Evolutionary conservation across 164 flowering plant species (phyloP).

Genomic region (Malania oleifera): DNA sequence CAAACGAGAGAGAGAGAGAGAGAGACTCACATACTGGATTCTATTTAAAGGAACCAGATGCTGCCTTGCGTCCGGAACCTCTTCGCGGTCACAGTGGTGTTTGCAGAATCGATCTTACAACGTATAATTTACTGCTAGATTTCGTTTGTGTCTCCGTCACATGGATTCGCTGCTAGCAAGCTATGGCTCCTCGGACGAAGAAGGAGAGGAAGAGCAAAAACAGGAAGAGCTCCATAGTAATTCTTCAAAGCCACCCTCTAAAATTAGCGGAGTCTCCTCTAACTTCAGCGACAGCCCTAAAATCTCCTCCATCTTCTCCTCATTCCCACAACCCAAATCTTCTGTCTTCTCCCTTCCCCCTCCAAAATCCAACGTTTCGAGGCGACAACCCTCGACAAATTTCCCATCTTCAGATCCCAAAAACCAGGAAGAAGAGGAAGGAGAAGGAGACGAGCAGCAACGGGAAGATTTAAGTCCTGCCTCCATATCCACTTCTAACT

Average conservation of each 20-base stretch:
- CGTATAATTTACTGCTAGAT: too few species aligned
- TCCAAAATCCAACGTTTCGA: slow-evolving; percentile 25
- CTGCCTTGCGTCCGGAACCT: too few species aligned
- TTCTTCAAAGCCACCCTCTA: slow-evolving; percentile 8
- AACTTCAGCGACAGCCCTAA: too few species aligned
- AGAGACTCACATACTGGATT: too few species aligned
- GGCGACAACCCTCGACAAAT: background rate
- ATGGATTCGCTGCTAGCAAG: slow-evolving; percentile 67
- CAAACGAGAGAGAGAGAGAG: too few species aligned
- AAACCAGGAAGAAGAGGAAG: background rate
- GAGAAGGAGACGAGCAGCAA: background rate
- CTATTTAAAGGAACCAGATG: too few species aligned
- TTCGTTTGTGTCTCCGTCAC: slow-evolving; percentile 9
- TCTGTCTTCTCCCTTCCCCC: slow-evolving; percentile 29
- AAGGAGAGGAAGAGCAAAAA: slow-evolving; percentile 27
- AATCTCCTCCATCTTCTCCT: slow-evolving; percentile 6
- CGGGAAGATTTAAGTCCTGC: background rate
- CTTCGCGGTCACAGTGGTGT: too few species aligned
- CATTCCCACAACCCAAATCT: slow-evolving; percentile 22
- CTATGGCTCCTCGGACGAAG: slow-evolving; percentile 69
- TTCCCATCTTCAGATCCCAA: slow-evolving; percentile 11
- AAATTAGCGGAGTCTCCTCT: too few species aligned
- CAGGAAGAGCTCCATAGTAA: background rate
- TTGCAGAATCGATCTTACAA: too few species aligned
- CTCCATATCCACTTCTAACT: background rate